phyloP scores from a whole-genome alignment of 805 yeast genomes.

The Starmera caribaea region DNA sequence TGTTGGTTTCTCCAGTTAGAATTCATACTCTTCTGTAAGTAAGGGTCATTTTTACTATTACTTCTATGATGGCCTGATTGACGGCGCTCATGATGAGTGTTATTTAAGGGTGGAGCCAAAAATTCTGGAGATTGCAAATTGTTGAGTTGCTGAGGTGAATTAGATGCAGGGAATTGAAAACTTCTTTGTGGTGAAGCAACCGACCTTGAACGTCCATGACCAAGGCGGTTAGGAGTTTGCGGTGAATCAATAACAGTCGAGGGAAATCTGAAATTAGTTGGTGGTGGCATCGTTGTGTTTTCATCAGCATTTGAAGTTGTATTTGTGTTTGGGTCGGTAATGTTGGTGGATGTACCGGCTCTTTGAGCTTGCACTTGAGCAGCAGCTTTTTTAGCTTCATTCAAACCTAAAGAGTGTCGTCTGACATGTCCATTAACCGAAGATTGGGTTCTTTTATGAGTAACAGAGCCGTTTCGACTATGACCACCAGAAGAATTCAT shows the following conservation, averaged over 20 bases:
- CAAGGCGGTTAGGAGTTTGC: constrained; percentile 1
- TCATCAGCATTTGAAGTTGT: constrained; percentile 6
- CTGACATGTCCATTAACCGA: constrained; percentile 58
- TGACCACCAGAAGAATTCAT: constrained; percentile 6
- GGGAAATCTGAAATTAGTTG: constrained; percentile 48
- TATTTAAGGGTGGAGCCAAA: constrained; percentile 13
- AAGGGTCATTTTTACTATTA: constrained; percentile 30
- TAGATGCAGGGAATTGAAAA: constrained; percentile 57
- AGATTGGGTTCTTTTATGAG: constrained; percentile 42
- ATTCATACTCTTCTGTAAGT: constrained; percentile 30
- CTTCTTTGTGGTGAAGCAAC: constrained; percentile 34
- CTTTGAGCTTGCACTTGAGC: constrained; percentile 80
- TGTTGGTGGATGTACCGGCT: constrained; percentile 13
- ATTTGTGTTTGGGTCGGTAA: background rate
- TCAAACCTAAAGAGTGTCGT: constrained; percentile 85
- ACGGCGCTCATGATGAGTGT: constrained; percentile 26
- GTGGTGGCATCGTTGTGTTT: constrained; percentile 14
- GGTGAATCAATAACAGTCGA: constrained; percentile 29
- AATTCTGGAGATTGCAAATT: constrained; percentile 16
- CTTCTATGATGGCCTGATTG: constrained; percentile 30
- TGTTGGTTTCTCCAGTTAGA: constrained; percentile 62
- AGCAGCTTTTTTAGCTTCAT: constrained; percentile 95
- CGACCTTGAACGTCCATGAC: constrained; percentile 17
- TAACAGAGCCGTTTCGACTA: constrained; percentile 6
- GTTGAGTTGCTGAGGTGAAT: constrained; percentile 14